A percentile compares a stretch with the other conserved stretches of the same genome.
phyloP scores from a whole-genome alignment of 108 stramenopile species.

The Schizochytrium sp. region DNA sequence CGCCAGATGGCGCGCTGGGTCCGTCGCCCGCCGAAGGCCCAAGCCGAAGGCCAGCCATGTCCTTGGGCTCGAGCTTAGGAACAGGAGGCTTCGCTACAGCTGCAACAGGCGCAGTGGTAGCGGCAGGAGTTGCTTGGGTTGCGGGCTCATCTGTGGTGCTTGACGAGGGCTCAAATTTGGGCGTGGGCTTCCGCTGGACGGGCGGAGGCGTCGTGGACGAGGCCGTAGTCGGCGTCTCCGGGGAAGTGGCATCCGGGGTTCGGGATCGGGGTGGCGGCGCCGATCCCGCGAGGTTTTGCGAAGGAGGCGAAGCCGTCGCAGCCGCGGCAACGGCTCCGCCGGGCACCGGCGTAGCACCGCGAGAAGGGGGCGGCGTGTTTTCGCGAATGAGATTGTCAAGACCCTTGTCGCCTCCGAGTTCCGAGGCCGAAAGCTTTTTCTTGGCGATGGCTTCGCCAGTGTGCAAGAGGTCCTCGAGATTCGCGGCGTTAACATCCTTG shows the following conservation, averaged over 20 bases:
- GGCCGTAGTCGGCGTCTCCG: not conserved
- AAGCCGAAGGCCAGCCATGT: not conserved
- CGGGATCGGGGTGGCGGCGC: not conserved
- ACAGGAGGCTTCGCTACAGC: not conserved
- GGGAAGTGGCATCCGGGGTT: not conserved
- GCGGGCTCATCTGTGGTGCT: not conserved
- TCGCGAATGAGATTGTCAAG: not conserved
- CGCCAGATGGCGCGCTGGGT: too few relatives aligned
- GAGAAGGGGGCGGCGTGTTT: not conserved
- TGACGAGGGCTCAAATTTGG: not conserved
- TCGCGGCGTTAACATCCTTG: not conserved
- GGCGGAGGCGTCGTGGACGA: not conserved
- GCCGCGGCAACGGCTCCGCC: not conserved
- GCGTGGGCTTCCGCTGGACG: not conserved
- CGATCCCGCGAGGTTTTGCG: not conserved
- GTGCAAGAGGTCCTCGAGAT: slow-evolving; percentile 2
- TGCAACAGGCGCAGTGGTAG: not conserved
- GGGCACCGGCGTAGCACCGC: not conserved
- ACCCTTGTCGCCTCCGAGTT: not conserved
- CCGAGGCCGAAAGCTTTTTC: not conserved
- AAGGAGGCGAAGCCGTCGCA: not conserved
- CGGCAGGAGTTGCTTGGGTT: not conserved
- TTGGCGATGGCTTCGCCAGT: not conserved
- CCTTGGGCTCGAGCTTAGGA: not conserved
- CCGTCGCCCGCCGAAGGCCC: not conserved